Evolutionary conservation across 2,329 filamentous ascomycete species (phyloP), one percentile per base, ranked within the genome.

Genomic region (Ramularia endophylla): DNA sequence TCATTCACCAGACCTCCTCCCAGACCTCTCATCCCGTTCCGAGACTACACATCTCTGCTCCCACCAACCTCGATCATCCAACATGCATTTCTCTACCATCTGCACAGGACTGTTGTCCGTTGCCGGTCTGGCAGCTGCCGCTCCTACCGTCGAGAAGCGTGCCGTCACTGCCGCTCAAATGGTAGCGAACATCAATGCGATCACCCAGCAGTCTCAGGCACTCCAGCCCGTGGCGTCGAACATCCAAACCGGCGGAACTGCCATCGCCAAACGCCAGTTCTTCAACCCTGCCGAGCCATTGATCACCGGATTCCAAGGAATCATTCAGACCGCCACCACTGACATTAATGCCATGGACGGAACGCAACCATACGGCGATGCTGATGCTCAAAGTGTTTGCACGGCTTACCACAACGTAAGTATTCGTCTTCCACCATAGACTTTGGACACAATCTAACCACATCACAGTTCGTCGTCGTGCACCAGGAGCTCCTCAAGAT

Each of bases 401-500:
- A 36, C 60, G 7, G 54, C 61, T 4, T 62, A 62, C 47, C 51
- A 50, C 29, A 39, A 39, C 8, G 54, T 57, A 40, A 40, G 41
- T 13, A 2, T 17, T 2, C 13, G 25, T n/a, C 11, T 1, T 41
- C 8, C 17, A 18, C 8, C 17, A 12, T 18, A 4, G 4, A 19
- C 4, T 4, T 9, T 18, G 16, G 5, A 16, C 31, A 16, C 29
- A 30, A 15, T 27, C 6, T 29, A 30, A 35, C 3, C 15, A 12
- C 17, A 7, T 17, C 13, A 33, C 32, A 57, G 41, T 64, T 65
- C 15, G 57, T 59, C 15, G 8, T 35, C 5, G 51, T 61, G 6
- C 60, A 65, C 25, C 57, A 64, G 44, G 35, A n/a, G 1, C 49
- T 64, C 7, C 52, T 65, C 11, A 61, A 61, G 20, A 61, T 61